These are phyloP conservation scores for Ceratorhiza oryzae-sativae DNA, from an alignment of 1,284 basidiomycete genomes.

Conservation along the genomic window DNA sequence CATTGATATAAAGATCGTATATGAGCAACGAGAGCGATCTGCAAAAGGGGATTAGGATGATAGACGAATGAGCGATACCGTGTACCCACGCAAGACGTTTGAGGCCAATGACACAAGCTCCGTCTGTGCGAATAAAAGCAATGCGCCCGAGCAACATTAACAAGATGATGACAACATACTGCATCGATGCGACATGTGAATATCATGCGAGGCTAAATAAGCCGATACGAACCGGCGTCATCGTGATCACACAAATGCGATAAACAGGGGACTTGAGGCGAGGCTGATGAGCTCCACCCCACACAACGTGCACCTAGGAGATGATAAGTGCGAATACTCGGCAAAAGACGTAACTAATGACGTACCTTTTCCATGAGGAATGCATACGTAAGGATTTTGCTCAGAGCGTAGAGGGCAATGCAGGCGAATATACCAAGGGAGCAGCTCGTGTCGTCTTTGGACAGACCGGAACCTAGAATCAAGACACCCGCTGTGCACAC, in stretches of 20 bases:
- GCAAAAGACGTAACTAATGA: background rate
- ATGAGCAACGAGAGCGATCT: slow-evolving; percentile 55
- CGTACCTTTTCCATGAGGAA: slow-evolving; percentile 49
- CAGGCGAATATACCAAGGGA: slow-evolving; percentile 52
- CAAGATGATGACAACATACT: slow-evolving; percentile 51
- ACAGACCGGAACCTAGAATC: slow-evolving; percentile 53
- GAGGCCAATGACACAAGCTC: slow-evolving; percentile 58
- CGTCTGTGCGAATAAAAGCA: slow-evolving; percentile 50
- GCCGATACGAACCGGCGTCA: slow-evolving; percentile 43
- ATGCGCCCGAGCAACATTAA: slow-evolving; percentile 53
- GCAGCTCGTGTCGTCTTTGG: slow-evolving; percentile 49
- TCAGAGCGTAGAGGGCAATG: slow-evolving; percentile 53
- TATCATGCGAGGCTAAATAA: background rate
- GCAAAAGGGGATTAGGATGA: too few species aligned
- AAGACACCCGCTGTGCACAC: slow-evolving; percentile 48
- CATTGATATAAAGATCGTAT: slow-evolving; percentile 53
- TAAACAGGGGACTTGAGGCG: slow-evolving; percentile 52
- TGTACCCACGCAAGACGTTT: slow-evolving; percentile 48
- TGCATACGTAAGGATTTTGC: slow-evolving; percentile 53
- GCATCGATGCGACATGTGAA: background rate
- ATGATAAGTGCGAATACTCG: slow-evolving; percentile 5
- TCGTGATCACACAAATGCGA: slow-evolving; percentile 48
- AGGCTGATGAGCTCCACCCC: slow-evolving; percentile 44
- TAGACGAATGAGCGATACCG: too few species aligned
- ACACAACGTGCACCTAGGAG: slow-evolving; percentile 53